Percentiles rank a stretch among this genome's conserved stretches.
These are phyloP conservation scores for Candida glaebosa DNA, from an alignment of 805 yeast genomes.

Conservation along the genomic window DNA sequence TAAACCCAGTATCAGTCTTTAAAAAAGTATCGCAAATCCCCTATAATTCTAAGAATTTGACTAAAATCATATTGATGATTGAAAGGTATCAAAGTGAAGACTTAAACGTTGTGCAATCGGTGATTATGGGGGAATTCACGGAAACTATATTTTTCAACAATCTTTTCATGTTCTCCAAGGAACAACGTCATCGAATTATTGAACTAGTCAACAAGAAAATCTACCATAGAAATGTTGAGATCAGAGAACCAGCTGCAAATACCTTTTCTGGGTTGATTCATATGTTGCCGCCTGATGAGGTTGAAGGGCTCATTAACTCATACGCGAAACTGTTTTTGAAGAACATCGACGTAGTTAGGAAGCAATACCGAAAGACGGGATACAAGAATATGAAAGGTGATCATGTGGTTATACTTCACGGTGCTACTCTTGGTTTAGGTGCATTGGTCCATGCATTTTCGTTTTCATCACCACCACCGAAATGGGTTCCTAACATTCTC, in stretches of 20 bases:
- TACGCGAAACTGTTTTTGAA: conserved; percentile 30
- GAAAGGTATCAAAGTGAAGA: conserved; percentile 28
- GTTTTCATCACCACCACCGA: conserved; percentile 85
- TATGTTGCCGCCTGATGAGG: conserved; percentile 47
- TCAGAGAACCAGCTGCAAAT: conserved; percentile 67
- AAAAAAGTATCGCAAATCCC: conserved; percentile 44
- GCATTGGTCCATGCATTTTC: conserved; percentile 88
- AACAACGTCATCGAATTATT: conserved; percentile 50
- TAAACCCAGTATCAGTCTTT: conserved; percentile 50
- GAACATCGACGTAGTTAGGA: conserved; percentile 40
- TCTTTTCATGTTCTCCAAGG: conserved; percentile 47
- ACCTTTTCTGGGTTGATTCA: conserved; percentile 82
- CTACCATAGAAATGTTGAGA: conserved; percentile 64
- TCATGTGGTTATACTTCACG: conserved; percentile 59
- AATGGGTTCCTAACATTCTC: conserved; percentile 78
- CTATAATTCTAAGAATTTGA: conserved; percentile 18
- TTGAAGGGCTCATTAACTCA: conserved; percentile 37
- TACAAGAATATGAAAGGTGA: conserved; percentile 34
- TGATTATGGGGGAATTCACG: conserved; percentile 63
- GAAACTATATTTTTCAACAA: conserved; percentile 72
- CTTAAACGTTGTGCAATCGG: conserved; percentile 47
- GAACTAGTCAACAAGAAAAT: conserved; percentile 50
- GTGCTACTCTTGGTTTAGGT: conserved; percentile 85
- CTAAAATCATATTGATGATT: conserved; percentile 34
- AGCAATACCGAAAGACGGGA: conserved; percentile 36